phyloP scores from a whole-genome alignment of 2,329 filamentous ascomycete species.

The Chaetomium sp. region DNA sequence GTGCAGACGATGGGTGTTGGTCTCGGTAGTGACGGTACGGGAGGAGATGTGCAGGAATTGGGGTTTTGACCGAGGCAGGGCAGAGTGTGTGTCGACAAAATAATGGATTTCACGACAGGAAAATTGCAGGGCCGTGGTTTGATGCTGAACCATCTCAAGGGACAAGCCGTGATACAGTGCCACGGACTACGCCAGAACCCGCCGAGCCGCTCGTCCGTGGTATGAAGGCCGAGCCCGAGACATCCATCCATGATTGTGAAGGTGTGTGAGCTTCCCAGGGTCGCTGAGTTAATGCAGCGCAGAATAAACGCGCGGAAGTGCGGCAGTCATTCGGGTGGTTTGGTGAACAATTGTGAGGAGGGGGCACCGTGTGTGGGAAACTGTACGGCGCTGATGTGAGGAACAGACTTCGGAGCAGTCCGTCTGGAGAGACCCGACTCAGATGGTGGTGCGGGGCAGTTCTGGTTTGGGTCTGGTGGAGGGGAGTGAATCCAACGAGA shows the following conservation, averaged over 20 bases:
- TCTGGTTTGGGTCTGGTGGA: background rate
- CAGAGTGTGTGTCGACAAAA: no score
- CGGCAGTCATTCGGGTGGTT: background rate
- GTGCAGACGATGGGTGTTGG: no score
- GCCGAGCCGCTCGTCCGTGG: no score
- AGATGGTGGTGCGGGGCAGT: background rate
- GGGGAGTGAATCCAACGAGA: background rate
- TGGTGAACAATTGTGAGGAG: background rate
- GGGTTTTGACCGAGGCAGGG: no score
- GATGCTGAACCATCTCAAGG: no score
- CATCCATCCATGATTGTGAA: background rate
- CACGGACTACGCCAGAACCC: no score
- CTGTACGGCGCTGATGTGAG: slow-evolving; percentile 8
- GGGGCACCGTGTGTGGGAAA: slow-evolving; percentile 9
- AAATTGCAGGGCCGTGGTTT: no score
- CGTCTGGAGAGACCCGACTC: background rate
- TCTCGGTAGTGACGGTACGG: no score
- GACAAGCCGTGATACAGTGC: no score
- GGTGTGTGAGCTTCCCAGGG: background rate
- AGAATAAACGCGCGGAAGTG: background rate
- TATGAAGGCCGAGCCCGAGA: background rate
- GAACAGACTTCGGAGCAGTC: background rate
- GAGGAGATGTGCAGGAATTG: no score
- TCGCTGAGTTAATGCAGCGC: no score
- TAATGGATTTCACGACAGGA: no score